A percentile compares a stretch with the other conserved stretches of the same genome.
These are phyloP conservation scores for Chlamydomonas sp. DNA, from an alignment of 139 green algal genomes.

Conservation along the genomic window DNA sequence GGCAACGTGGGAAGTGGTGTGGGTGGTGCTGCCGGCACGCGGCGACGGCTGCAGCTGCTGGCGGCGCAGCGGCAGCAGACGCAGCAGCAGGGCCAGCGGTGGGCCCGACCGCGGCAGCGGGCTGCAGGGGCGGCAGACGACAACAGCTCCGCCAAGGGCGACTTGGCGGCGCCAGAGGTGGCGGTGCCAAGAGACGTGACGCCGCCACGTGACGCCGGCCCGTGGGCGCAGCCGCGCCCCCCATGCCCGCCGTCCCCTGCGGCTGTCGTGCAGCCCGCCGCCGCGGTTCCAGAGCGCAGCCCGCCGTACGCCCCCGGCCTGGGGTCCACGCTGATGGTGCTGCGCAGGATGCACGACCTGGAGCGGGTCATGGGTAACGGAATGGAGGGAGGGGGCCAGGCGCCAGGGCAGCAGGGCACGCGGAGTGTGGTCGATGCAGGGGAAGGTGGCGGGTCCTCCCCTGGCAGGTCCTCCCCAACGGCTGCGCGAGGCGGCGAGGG, in stretches of 20 bases:
- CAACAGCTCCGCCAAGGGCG: too few relatives aligned
- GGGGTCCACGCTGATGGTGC: conserved; percentile 12
- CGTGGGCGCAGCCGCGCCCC: too few relatives aligned
- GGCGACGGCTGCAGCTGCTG: conserved; percentile 14
- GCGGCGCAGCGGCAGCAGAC: neutral
- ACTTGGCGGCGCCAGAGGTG: too few relatives aligned
- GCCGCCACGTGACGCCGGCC: too few relatives aligned
- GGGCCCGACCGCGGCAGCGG: neutral
- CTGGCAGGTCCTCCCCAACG: too few relatives aligned
- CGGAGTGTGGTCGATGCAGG: neutral
- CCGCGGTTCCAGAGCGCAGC: too few relatives aligned
- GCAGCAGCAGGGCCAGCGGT: neutral
- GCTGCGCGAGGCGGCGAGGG: conserved; percentile 6
- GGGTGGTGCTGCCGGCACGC: neutral
- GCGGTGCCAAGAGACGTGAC: too few relatives aligned
- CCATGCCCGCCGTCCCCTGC: too few relatives aligned
- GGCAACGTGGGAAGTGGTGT: too few relatives aligned
- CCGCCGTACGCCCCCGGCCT: neutral
- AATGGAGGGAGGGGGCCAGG: neutral
- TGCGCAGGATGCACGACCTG: conserved; percentile 23
- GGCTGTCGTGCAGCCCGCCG: neutral
- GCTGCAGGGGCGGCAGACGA: too few relatives aligned
- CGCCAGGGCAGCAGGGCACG: too few relatives aligned
- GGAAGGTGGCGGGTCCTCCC: too few relatives aligned
- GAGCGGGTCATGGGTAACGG: neutral